A percentile compares a stretch with the other conserved stretches of the same genome.
These are phyloP conservation scores for Rostrohypoxylon terebratum DNA, from an alignment of 495 filamentous ascomycete species.

Conservation along the genomic window DNA sequence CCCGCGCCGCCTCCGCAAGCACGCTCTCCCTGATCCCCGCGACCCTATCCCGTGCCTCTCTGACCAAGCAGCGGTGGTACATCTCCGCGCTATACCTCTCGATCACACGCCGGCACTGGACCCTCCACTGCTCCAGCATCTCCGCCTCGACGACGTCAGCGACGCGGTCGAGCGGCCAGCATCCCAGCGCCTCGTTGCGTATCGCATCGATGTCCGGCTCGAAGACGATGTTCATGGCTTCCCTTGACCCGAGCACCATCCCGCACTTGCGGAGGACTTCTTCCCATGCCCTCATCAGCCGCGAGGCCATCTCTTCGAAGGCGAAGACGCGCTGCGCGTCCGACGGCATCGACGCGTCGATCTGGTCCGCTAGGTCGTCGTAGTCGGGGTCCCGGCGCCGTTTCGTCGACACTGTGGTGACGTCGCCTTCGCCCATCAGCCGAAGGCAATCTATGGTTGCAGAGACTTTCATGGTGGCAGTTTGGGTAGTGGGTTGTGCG, in stretches of 20 bases:
- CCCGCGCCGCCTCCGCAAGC: background rate
- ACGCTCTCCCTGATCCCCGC: background rate
- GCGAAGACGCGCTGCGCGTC: constrained; percentile 17
- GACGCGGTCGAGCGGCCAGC: background rate
- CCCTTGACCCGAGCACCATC: background rate
- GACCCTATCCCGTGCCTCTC: background rate
- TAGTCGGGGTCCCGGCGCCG: background rate
- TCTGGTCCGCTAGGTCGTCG: background rate
- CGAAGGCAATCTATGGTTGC: no score
- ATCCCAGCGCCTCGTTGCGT: background rate
- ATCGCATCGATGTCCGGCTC: background rate
- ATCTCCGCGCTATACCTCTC: background rate
- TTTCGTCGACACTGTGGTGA: no score
- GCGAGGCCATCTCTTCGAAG: background rate
- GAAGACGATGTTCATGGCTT: background rate
- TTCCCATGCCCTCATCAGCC: background rate
- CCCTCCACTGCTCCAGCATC: background rate
- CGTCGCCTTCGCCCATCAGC: no score
- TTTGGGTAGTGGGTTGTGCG: background rate
- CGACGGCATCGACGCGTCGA: background rate
- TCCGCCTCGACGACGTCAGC: constrained; percentile 3
- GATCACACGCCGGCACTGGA: background rate
- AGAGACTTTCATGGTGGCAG: no score
- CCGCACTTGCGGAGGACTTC: background rate
- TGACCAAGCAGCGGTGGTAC: background rate